Conservation (phyloP, 495 filamentous ascomycete genomes). For the Lophiotrema nucula region DNA sequence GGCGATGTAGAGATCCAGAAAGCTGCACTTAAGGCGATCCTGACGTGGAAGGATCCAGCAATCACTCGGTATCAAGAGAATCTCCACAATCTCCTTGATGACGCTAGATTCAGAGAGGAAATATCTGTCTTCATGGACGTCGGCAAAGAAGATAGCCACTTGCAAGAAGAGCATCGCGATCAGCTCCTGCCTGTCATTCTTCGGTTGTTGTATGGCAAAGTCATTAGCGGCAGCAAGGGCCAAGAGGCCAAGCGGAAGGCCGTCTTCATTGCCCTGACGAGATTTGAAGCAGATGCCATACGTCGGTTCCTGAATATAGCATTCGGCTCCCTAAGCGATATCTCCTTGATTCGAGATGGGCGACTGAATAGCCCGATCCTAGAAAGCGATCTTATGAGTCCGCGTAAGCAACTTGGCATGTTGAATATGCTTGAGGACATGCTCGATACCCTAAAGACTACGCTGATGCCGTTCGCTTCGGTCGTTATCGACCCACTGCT, state of each 20-base stretch:
- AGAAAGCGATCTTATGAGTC: slow-evolving; percentile 53
- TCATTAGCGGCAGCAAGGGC: slow-evolving; percentile 63
- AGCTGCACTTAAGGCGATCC: slow-evolving; percentile 74
- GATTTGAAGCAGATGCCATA: slow-evolving; percentile 64
- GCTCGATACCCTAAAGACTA: slow-evolving; percentile 73
- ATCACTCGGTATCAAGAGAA: slow-evolving; percentile 82
- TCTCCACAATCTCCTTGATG: slow-evolving; percentile 84
- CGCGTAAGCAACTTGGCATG: slow-evolving; percentile 80
- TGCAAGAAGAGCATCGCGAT: slow-evolving; percentile 68
- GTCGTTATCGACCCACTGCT: slow-evolving; percentile 70
- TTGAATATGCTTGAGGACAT: slow-evolving; percentile 89
- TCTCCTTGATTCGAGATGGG: slow-evolving; percentile 55
- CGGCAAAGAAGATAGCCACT: slow-evolving; percentile 65
- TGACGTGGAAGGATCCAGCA: slow-evolving; percentile 79
- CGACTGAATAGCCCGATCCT: slow-evolving; percentile 52
- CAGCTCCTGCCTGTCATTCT: slow-evolving; percentile 82
- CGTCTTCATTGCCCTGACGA: slow-evolving; percentile 60
- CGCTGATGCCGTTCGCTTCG: slow-evolving; percentile 59
- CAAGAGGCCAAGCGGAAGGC: slow-evolving; percentile 66
- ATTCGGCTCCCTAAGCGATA: slow-evolving; percentile 63
- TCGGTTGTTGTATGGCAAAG: slow-evolving; percentile 82
- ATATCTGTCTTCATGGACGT: slow-evolving; percentile 78
- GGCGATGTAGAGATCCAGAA: slow-evolving; percentile 89
- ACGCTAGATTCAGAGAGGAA: slow-evolving; percentile 87
- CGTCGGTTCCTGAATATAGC: slow-evolving; percentile 78